These are phyloP conservation scores for Schizosaccharomyces osmophilus DNA, from an alignment of 805 yeast species.

Conservation along the genomic window DNA sequence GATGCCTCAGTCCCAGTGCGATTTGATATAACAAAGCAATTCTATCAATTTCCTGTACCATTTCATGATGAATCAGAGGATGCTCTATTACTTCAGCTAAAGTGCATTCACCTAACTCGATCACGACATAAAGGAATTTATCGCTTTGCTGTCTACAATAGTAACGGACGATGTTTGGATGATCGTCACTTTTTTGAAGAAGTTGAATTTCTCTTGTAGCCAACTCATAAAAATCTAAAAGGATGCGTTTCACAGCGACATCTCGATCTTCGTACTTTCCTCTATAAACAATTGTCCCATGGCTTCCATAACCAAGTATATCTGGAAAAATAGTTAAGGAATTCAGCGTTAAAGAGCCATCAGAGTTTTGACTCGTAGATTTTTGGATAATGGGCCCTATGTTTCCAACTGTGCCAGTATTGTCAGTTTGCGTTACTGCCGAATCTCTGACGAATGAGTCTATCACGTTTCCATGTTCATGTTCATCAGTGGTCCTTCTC, in stretches of 20 bases:
- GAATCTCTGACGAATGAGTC: too few relatives aligned
- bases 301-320: conserved; percentile 85
- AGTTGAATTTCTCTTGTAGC: conserved; percentile 89
- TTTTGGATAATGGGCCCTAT: not conserved
- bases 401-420: not conserved
- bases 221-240: conserved; percentile 75
- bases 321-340: conserved; percentile 37
- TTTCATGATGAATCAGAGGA: conserved; percentile 17
- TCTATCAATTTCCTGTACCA: not conserved
- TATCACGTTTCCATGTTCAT: not conserved
- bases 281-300: conserved; percentile 80
- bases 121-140: conserved; percentile 70
- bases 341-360: conserved; percentile 1
- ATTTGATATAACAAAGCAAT: conserved; percentile 36
- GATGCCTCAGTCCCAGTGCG: conserved; percentile 60
- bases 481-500: not conserved
- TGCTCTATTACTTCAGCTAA: conserved; percentile 59
- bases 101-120: conserved; percentile 75
- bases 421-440: too few relatives aligned
- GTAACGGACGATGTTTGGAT: conserved; percentile 41
- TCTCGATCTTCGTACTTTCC: conserved; percentile 82
- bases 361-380: not conserved
- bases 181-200: conserved; percentile 44
- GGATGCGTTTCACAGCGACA: conserved; percentile 87
- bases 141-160: conserved; percentile 78